Evolutionary conservation across 768 basidiomycete genomes (phyloP).

Genomic region (Boletus sp.): DNA sequence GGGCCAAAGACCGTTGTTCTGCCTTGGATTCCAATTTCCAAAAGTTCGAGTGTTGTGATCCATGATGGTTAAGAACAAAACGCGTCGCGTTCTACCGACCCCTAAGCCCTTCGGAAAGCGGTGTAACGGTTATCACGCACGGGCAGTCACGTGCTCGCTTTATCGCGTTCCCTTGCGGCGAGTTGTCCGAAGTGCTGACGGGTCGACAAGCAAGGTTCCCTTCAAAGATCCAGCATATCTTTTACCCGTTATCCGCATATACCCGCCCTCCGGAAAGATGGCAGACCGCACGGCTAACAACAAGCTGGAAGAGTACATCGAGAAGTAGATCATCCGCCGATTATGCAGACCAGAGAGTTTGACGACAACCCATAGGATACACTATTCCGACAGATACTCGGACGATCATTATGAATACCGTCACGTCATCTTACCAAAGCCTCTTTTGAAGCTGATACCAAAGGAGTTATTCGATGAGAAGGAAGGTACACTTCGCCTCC

Average conservation of each 20-base stretch:
- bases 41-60: constrained; percentile 2
- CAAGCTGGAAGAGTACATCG: constrained; percentile 74
- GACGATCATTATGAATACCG: constrained; percentile 95
- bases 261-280: constrained; percentile 15
- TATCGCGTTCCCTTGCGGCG: background rate
- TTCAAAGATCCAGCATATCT: background rate
- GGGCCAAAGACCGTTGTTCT: background rate
- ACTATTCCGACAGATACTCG: constrained; percentile 88
- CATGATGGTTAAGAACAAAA: constrained; percentile 18
- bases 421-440: constrained; percentile 95
- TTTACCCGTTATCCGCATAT: constrained; percentile 11
- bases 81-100: background rate
- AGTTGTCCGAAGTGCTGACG: background rate
- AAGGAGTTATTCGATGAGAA: constrained; percentile 80
- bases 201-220: background rate
- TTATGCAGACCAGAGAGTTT: constrained; percentile 17
- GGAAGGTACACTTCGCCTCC: constrained; percentile 74
- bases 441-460: constrained; percentile 90
- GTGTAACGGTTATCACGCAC: constrained; percentile 28
- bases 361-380: constrained; percentile 53
- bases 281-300: constrained; percentile 40
- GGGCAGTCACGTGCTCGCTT: constrained; percentile 24
- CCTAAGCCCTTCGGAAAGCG: background rate
- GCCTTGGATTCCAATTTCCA: background rate
- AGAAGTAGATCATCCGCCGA: constrained; percentile 52